Evolutionary conservation across 108 stramenopile genomes (phyloP).

Genomic region (Cyclostephanos invisitatus): DNA sequence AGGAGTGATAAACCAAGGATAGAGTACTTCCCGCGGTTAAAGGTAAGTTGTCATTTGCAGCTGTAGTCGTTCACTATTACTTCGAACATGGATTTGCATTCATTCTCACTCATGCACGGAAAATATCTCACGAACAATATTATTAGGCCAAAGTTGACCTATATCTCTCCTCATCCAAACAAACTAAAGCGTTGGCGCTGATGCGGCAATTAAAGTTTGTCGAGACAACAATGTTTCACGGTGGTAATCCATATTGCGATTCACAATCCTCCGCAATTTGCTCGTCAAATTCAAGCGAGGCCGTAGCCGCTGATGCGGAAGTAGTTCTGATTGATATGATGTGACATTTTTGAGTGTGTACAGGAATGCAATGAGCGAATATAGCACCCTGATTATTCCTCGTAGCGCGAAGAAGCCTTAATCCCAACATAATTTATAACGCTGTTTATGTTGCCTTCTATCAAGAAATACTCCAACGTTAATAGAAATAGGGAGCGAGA

Average conservation of each 20-base stretch:
- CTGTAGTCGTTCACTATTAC: not conserved
- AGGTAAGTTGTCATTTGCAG: conserved; percentile 34
- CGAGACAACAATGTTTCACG: conserved; percentile 68
- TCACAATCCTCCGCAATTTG: conserved; percentile 20
- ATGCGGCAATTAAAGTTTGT: conserved; percentile 77
- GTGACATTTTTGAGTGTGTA: conserved; percentile 15
- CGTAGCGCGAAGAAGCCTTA: not conserved
- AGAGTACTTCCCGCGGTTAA: conserved; percentile 73
- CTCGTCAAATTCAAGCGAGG: conserved; percentile 25
- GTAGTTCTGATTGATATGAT: conserved; percentile 82
- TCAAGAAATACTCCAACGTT: no score
- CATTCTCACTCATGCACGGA: conserved; percentile 55
- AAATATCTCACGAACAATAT: conserved; percentile 16
- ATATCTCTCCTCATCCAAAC: conserved; percentile 53
- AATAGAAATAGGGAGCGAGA: no score
- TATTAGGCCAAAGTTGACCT: conserved; percentile 65
- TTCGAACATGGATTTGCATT: conserved; percentile 37
- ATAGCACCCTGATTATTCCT: not conserved
- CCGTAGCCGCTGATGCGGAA: conserved; percentile 70
- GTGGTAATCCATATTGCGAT: conserved; percentile 56
- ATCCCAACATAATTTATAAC: not conserved
- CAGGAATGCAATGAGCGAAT: not conserved
- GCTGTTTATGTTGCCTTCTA: not conserved
- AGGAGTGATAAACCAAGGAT: conserved; percentile 71
- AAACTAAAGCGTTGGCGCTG: conserved; percentile 62